phyloP scores from a whole-genome alignment of 371 early-diverging fungal species.

The Phascolomyces articulosus region DNA sequence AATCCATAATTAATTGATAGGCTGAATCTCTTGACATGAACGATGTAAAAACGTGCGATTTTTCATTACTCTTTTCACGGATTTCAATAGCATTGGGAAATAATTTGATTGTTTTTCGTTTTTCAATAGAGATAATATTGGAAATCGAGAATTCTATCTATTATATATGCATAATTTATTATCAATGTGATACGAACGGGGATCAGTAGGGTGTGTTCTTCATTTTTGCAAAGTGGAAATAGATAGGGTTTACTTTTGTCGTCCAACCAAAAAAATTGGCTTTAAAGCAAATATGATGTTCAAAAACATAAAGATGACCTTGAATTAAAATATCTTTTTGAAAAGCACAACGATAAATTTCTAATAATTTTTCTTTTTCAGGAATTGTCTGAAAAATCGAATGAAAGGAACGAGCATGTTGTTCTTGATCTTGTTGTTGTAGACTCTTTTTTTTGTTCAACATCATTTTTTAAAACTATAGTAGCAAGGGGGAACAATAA shows the following conservation, averaged over 20 bases:
- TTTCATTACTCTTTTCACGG: conserved; percentile 67
- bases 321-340: conserved; percentile 93
- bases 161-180: background rate
- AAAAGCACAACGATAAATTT: conserved; percentile 66
- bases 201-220: no score
- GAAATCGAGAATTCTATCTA: conserved; percentile 80
- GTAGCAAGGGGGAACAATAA: no score
- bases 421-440: background rate
- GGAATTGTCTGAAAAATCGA: background rate
- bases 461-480: no score
- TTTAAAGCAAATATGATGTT: conserved; percentile 86
- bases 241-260: conserved; percentile 61
- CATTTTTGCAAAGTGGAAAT: background rate
- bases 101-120: conserved; percentile 74
- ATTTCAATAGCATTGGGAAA: conserved; percentile 88
- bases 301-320: conserved; percentile 87
- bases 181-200: no score
- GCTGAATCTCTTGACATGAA: conserved; percentile 80
- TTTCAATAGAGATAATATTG: conserved; percentile 82
- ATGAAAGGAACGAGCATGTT: conserved; percentile 3
- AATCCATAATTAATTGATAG: conserved; percentile 65
- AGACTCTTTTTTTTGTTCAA: no score
- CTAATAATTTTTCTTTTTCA: background rate
- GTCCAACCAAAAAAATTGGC: conserved; percentile 61
- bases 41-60: conserved; percentile 76